Evolutionary conservation across 2,329 filamentous ascomycete species (phyloP), one percentile per base, ranked within the genome.

Genomic region (Metarhizium brunneum): DNA sequence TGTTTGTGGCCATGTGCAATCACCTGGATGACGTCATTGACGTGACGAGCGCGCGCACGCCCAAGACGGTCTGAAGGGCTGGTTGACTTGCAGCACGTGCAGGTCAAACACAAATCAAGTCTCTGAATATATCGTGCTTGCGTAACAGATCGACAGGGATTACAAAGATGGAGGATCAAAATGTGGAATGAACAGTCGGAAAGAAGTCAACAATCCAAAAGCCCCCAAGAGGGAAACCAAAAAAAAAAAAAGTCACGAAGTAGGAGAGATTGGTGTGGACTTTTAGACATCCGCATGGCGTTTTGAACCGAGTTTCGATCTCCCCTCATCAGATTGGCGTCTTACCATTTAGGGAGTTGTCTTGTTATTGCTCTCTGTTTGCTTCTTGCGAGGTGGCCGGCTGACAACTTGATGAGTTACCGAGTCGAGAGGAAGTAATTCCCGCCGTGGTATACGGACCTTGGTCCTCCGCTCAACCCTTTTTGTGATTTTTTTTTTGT

Each of bases 1-100:
- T 97, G 74, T 97, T 96, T 73, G 92, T 96, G 70, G 92, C 92
- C 67, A 89, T 96, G 87, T 95, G 90, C 81, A 96, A 96, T 77
- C 92, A 96, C 78, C 87, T 96, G 69, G 92, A 96, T 82, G 92
- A 96, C 74, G 85, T 96, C 75, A 87, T 90, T 75, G 90, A 94
- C 71, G 85, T 90, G 73, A 87, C 83, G 82, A 87, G 85, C 71
- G 82, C 79, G 69, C 75, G 78, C 61, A 78, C 78, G 59, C 80
- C 81, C 57, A 79, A 74, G 73, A 81, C 79, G 52, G 76, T 83
- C 69, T 83, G 69, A 81, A 58, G 30, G 56, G 57, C 25, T 48
- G 57, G 57, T 36, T n/a, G 29, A 54, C 30, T 13, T 47, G 38
- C 6, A n/a, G 30, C 52, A 54, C 53, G 53, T 55, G 59, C 56